Base-by-base conservation (phyloP, 805 yeast species). In the Candida peoriensis region DNA sequence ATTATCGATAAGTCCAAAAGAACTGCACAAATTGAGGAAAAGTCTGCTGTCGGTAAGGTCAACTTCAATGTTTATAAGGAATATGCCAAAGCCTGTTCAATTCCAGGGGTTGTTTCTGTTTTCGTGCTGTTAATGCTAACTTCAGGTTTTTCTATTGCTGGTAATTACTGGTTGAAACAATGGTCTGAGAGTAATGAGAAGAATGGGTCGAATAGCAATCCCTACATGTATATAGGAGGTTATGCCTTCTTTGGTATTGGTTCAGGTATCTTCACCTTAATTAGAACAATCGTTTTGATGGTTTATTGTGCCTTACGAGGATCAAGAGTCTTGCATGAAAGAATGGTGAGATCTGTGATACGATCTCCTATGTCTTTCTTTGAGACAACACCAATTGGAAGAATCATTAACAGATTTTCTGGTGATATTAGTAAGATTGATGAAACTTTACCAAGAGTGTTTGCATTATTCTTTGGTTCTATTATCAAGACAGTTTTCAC, bases 371-470 rank as follows among this genome's bases (percentile, higher is more conserved):
- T 80, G 80, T 61, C 68, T 4, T 79, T 76, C 48, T 80, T 79
- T 53, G 86, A 80, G 44, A 70, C 82, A 0, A 79, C 85, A 0
- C 87, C 87, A 7, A 55, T 73, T 30, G 87, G 87, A 5, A 63
- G 86, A 48, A 69, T 79, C 13, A 63, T 78, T 52, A 79, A 80
- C 50, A 58, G 86, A 43, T 79, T 79, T 46, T 70, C 82, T 17
- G 72, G 75, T 48, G 87, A 80, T 57, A 67, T 80, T 41, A 68
- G 66, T 41, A 67, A 66, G 20, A 62, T 79, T 37, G 87, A 80
- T 55, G 64, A 66, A 36, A 63, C 63, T 1, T 60, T 80, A 23
- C 83, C 84, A n/a, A 64, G 68, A 43, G 63, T 70, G 1, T 69
- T 78, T 46, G 55, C 65, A 16, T 63, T 68, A 22, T 70, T 77